A percentile compares a stretch with the other conserved stretches of the same genome.
Evolutionary conservation across 2,329 filamentous ascomycete genomes (phyloP).

Genomic region (Byssothecium circinans): DNA sequence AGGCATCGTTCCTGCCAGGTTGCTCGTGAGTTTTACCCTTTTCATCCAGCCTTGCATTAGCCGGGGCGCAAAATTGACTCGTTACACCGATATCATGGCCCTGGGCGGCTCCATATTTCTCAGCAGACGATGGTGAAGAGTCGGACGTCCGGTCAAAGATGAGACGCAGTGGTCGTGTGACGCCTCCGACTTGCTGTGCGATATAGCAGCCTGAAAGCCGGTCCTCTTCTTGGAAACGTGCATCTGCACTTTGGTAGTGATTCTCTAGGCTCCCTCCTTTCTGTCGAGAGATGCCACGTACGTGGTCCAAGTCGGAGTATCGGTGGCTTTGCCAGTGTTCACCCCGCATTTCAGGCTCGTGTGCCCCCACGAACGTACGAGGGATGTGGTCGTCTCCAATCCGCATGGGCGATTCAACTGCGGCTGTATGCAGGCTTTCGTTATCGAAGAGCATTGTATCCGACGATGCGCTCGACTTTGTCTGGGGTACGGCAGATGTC

Average conservation of each 20-base stretch:
- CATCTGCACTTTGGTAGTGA: neutral
- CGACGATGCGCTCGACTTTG: constrained; percentile 22
- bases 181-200: constrained; percentile 17
- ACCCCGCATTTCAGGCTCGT: constrained; percentile 1
- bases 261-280: neutral
- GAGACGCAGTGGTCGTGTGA: constrained; percentile 20
- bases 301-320: neutral
- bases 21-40: constrained; percentile 8
- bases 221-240: neutral
- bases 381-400: constrained; percentile 2
- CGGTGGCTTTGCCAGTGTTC: neutral
- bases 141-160: constrained; percentile 18
- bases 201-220: constrained; percentile 16
- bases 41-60: constrained; percentile 16
- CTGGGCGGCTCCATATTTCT: constrained; percentile 6
- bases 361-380: constrained; percentile 10
- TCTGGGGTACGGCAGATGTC: constrained; percentile 11
- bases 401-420: constrained; percentile 6
- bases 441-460: constrained; percentile 43
- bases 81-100: constrained; percentile 16
- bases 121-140: constrained; percentile 5
- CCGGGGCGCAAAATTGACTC: constrained; percentile 12
- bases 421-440: constrained; percentile 14
- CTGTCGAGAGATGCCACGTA: neutral
- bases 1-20: constrained; percentile 5